Conservation (phyloP, 331 rosid species). For the Cucumis variabilis region DNA sequence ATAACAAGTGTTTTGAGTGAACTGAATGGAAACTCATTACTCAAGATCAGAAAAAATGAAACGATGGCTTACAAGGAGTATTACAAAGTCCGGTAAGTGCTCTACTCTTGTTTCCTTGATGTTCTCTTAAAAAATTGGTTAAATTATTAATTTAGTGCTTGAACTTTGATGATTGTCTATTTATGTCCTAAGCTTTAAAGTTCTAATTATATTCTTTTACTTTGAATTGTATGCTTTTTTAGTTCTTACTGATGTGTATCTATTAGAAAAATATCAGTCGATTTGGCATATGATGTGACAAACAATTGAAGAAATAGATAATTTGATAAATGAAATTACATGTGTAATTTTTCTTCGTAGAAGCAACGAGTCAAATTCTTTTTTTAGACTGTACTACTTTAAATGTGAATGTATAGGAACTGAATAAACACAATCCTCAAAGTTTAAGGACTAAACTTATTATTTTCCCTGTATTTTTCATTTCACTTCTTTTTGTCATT, state of each 20-base stretch:
- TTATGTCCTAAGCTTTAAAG: neutral
- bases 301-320: neutral
- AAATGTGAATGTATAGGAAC: neutral
- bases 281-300: neutral
- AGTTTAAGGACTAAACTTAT: neutral
- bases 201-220: neutral
- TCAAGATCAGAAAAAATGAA: conserved; percentile 47
- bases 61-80: conserved; percentile 61
- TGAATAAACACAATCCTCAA: neutral
- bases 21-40: conserved; percentile 63
- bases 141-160: neutral
- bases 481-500: neutral
- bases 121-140: neutral
- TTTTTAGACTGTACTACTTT: neutral
- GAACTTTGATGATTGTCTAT: neutral
- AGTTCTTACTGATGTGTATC: neutral
- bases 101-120: neutral
- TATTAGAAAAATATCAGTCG: neutral
- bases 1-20: conserved; percentile 47
- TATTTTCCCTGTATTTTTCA: neutral
- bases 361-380: neutral
- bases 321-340: neutral
- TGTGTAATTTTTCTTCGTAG: neutral
- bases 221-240: neutral
- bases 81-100: conserved; percentile 52